A percentile compares a stretch with the other conserved stretches of the same genome.
phyloP scores from a whole-genome alignment of 257 asterid species.

The Verbena officinalis region DNA sequence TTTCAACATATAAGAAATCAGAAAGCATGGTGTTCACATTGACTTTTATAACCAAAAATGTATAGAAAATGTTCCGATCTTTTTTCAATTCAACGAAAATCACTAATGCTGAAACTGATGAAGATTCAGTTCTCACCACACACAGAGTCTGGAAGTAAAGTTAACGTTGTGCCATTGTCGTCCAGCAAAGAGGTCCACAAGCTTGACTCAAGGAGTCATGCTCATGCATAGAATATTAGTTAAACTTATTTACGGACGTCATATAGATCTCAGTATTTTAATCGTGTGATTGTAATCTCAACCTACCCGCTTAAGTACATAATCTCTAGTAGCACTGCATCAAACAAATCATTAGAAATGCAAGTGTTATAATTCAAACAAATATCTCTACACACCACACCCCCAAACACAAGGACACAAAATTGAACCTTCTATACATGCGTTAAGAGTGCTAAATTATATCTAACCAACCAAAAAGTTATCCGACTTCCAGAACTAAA shows the following conservation, averaged over 20 bases:
- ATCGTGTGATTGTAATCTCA: neutral
- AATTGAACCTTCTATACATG: neutral
- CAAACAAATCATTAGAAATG: constrained; percentile 7
- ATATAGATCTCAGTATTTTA: neutral
- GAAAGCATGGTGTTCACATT: too few relatives aligned
- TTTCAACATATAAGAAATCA: too few relatives aligned
- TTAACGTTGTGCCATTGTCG: neutral
- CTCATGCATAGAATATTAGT: constrained; percentile 7
- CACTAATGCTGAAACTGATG: neutral
- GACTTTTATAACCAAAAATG: too few relatives aligned
- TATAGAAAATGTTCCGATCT: constrained; percentile 11
- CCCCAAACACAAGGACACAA: neutral
- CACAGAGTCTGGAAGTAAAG: neutral
- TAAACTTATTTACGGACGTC: neutral
- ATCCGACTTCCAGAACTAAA: constrained; percentile 22
- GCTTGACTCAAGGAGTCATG: constrained; percentile 8
- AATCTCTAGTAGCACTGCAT: constrained; percentile 2
- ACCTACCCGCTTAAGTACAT: neutral
- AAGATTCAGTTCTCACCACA: constrained; percentile 9
- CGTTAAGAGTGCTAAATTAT: constrained; percentile 19
- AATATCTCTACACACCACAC: neutral
- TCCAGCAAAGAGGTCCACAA: neutral
- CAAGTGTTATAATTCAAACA: constrained; percentile 8
- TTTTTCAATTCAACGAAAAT: neutral
- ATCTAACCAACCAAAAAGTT: neutral